A percentile compares a stretch with the other conserved stretches of the same genome.
Evolutionary conservation across 1,284 basidiomycete genomes (phyloP).

Genomic region (Rhodotorula glutinis): DNA sequence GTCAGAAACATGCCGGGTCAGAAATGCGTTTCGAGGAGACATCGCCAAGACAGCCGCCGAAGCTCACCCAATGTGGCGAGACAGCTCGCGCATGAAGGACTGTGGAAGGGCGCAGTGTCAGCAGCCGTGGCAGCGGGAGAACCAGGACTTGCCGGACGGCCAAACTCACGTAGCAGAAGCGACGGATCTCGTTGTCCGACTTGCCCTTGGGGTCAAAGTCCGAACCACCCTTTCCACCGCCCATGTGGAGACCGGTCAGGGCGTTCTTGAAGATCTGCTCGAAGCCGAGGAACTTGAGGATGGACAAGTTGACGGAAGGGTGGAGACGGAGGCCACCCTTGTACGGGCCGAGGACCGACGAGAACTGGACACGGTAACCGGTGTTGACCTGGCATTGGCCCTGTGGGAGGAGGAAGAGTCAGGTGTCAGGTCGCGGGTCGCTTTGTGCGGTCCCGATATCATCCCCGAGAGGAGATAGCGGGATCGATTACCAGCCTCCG

Average conservation of each 20-base stretch:
- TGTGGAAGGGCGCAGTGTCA: slow-evolving; percentile 41
- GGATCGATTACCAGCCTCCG: too few relatives aligned
- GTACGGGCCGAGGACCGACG: slow-evolving; percentile 77
- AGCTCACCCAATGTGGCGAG: slow-evolving; percentile 59
- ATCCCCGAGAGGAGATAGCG: too few relatives aligned
- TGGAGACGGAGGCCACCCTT: slow-evolving; percentile 78
- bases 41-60: too few relatives aligned
- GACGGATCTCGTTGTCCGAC: slow-evolving; percentile 69
- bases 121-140: neutral
- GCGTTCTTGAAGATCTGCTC: slow-evolving; percentile 83
- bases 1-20: too few relatives aligned
- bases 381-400: slow-evolving; percentile 67
- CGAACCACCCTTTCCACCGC: slow-evolving; percentile 59
- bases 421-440: neutral
- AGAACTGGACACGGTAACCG: slow-evolving; percentile 74
- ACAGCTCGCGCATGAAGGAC: slow-evolving; percentile 71
- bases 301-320: slow-evolving; percentile 76
- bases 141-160: neutral
- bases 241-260: slow-evolving; percentile 72
- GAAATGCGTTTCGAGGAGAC: too few relatives aligned
- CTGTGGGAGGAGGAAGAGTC: slow-evolving; percentile 39
- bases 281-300: slow-evolving; percentile 81
- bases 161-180: slow-evolving; percentile 59
- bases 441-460: too few relatives aligned
- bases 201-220: slow-evolving; percentile 70